A percentile compares a stretch with the other conserved stretches of the same genome.
Evolutionary conservation across 192 early-diverging fungal species (phyloP).

Genomic region (Fimicolochytrium jonesii): DNA sequence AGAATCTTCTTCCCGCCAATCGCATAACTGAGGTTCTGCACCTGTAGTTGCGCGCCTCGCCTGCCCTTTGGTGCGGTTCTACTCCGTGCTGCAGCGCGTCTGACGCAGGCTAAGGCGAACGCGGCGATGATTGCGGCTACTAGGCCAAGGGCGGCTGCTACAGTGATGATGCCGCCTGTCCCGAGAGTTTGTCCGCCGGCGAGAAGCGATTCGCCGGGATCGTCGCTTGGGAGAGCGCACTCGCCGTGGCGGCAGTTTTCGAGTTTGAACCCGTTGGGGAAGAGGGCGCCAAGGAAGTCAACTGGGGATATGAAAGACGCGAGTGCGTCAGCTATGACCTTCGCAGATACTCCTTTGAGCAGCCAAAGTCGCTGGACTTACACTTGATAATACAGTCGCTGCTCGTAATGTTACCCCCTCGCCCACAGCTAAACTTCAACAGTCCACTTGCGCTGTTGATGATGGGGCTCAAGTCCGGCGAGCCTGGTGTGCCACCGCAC

Average conservation of each 20-base stretch:
- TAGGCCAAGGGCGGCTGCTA: not conserved
- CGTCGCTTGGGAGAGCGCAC: constrained; percentile 45
- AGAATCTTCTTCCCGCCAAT: constrained; percentile 55
- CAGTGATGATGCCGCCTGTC: not conserved
- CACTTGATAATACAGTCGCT: constrained; percentile 41
- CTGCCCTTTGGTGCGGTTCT: constrained; percentile 19
- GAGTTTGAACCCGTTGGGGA: constrained; percentile 51
- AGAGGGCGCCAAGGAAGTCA: constrained; percentile 40
- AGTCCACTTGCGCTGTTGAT: constrained; percentile 39
- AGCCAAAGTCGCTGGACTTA: constrained; percentile 2
- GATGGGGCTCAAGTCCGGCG: constrained; percentile 30
- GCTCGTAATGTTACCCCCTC: constrained; percentile 20
- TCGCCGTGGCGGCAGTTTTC: constrained; percentile 51
- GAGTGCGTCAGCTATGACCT: not conserved
- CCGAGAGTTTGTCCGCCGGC: not conserved
- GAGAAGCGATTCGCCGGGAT: constrained; percentile 23
- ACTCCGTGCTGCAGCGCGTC: constrained; percentile 10
- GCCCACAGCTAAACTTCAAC: constrained; percentile 42
- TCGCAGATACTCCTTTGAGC: not conserved
- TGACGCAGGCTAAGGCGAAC: constrained; percentile 21
- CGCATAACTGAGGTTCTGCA: constrained; percentile 27
- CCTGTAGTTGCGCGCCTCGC: constrained; percentile 28
- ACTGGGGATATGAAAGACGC: constrained; percentile 18
- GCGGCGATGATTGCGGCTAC: not conserved
- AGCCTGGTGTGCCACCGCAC: constrained; percentile 47